These are phyloP conservation scores for Carex cristatella DNA, from an alignment of 176 grass and related monocot genomes.

Conservation along the genomic window DNA sequence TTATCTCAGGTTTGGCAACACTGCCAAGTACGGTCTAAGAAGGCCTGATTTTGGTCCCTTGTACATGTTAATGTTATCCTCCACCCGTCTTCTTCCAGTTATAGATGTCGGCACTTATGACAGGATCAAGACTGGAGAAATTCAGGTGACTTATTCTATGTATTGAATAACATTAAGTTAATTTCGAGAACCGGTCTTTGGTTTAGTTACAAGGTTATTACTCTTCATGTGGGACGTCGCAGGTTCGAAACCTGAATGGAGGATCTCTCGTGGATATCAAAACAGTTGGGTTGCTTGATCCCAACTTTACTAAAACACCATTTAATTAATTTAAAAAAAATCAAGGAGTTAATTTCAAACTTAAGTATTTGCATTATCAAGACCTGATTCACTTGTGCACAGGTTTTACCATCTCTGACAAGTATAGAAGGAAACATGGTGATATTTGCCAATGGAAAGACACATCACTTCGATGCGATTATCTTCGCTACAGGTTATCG, in stretches of 20 bases:
- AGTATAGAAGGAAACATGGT: conserved; percentile 36
- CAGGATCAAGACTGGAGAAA: conserved; percentile 52
- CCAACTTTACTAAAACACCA: no score
- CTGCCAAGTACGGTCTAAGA: conserved; percentile 44
- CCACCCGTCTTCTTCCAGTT: conserved; percentile 33
- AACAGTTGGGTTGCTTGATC: no score
- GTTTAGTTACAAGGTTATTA: no score
- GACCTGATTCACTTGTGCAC: background rate
- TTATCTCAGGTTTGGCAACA: conserved; percentile 46
- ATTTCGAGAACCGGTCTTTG: no score
- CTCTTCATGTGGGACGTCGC: no score
- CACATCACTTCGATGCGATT: conserved; percentile 57
- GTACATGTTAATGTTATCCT: conserved; percentile 51
- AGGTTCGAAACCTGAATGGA: no score
- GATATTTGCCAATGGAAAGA: conserved; percentile 41
- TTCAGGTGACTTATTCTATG: conserved; percentile 29
- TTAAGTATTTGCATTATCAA: no score
- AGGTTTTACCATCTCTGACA: conserved; percentile 37
- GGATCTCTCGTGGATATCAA: no score
- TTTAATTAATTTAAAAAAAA: no score
- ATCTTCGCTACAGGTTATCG: conserved; percentile 74
- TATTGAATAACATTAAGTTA: background rate
- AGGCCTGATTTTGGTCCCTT: conserved; percentile 52
- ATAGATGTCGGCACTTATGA: conserved; percentile 51
- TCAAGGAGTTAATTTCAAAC: no score